A percentile compares a stretch with the other conserved stretches of the same genome.
These are phyloP conservation scores for Penicillium brevicompactum DNA, from an alignment of 2,329 filamentous ascomycete genomes.

Conservation along the genomic window DNA sequence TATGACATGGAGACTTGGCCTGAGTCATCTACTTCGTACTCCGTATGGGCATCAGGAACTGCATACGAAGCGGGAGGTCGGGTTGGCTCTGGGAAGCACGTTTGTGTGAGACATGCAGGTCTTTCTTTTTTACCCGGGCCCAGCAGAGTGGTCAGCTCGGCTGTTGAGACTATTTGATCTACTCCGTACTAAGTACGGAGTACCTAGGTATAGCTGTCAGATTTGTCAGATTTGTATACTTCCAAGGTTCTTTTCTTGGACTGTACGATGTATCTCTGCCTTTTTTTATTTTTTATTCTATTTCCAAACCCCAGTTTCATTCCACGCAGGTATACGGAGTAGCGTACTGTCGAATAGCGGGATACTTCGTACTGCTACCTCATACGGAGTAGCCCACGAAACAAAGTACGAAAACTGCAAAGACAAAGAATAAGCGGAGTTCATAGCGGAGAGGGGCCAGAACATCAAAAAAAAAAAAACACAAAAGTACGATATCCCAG, in stretches of 20 bases:
- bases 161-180: not conserved
- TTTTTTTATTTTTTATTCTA: too few species aligned
- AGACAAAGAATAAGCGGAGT: constrained; percentile 6
- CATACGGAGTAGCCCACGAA: not conserved
- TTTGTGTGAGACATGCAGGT: constrained; percentile 9
- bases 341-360: too few species aligned
- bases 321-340: too few species aligned
- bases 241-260: too few species aligned
- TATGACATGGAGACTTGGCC: not conserved
- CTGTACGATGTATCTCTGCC: too few species aligned
- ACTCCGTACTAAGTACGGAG: too few species aligned
- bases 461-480: not conserved
- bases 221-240: not conserved
- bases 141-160: constrained; percentile 2
- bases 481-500: not conserved
- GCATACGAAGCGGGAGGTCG: constrained; percentile 1
- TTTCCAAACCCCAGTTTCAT: too few species aligned
- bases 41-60: not conserved
- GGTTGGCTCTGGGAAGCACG: not conserved
- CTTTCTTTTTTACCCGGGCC: not conserved
- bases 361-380: too few species aligned
- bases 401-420: not conserved
- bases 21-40: constrained; percentile 1
- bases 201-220: not conserved
- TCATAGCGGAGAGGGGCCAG: constrained; percentile 12